These are phyloP conservation scores for Strobilomyces echinocephalus DNA, from an alignment of 768 basidiomycete genomes.

Conservation along the genomic window DNA sequence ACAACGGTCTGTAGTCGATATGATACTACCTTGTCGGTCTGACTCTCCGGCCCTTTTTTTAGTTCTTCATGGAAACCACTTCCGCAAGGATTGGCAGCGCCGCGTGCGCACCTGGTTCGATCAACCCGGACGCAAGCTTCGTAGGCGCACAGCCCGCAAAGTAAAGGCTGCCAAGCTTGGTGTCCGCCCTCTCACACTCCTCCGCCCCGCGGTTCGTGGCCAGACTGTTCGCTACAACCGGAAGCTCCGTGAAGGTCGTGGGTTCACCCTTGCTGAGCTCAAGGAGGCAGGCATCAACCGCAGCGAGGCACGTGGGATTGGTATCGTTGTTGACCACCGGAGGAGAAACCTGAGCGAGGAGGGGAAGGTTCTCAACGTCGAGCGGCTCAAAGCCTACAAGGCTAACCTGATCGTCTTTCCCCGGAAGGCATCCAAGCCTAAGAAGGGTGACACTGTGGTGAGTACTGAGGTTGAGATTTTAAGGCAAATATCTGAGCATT, in stretches of 20 bases:
- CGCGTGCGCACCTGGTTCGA: constrained; percentile 98
- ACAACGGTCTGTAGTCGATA: constrained; percentile 26
- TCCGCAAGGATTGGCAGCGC: constrained; percentile 99
- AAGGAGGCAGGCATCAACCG: constrained; percentile 93
- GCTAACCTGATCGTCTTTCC: constrained; percentile 93
- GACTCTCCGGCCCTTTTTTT: constrained; percentile 6
- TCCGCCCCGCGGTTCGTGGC: constrained; percentile 94
- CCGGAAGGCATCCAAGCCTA: constrained; percentile 89
- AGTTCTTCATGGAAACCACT: constrained; percentile 93
- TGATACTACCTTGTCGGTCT: constrained; percentile 27
- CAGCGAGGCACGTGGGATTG: constrained; percentile 90
- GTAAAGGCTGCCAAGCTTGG: constrained; percentile 87
- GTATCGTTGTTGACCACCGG: constrained; percentile 95
- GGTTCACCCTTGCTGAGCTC: constrained; percentile 91
- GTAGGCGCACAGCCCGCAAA: constrained; percentile 88
- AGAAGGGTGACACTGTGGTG: constrained; percentile 91
- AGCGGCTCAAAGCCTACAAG: constrained; percentile 92
- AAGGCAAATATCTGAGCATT: constrained; percentile 4
- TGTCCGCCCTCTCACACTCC: constrained; percentile 83
- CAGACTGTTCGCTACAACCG: constrained; percentile 98
- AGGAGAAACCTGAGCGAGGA: constrained; percentile 95
- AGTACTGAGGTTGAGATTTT: constrained; percentile 27
- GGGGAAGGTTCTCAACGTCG: constrained; percentile 92
- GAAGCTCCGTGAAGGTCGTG: constrained; percentile 94
- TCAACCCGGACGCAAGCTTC: constrained; percentile 97